phyloP scores from a whole-genome alignment of 495 filamentous ascomycete genomes.

The Daldinia bambusicola region DNA sequence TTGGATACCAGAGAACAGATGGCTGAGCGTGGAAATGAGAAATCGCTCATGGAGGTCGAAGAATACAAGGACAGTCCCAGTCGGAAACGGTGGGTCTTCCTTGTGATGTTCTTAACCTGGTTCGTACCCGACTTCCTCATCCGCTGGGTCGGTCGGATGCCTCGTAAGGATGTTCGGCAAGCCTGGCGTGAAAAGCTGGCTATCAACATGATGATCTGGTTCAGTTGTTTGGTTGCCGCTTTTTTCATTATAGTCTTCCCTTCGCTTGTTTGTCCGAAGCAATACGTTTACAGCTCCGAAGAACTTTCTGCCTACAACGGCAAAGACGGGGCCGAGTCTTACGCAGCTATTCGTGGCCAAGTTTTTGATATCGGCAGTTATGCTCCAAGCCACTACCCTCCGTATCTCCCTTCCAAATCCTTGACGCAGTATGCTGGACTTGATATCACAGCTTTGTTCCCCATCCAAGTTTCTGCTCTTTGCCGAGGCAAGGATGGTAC shows the following conservation, averaged over 20 bases:
- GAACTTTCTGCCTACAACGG: conserved; percentile 82
- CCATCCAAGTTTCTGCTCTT: conserved; percentile 91
- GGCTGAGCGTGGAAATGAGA: conserved; percentile 94
- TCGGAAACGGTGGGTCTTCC: conserved; percentile 89
- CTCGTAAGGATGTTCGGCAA: conserved; percentile 89
- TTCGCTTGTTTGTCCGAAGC: conserved; percentile 86
- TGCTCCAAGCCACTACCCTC: conserved; percentile 81
- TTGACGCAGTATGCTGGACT: conserved; percentile 83
- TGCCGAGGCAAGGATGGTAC: conserved; percentile 78
- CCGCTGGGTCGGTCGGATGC: conserved; percentile 81
- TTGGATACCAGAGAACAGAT: conserved; percentile 93
- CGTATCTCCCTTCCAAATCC: conserved; percentile 68
- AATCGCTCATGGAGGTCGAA: conserved; percentile 90
- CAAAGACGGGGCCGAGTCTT: conserved; percentile 69
- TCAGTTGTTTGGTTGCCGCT: conserved; percentile 76
- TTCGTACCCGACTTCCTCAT: conserved; percentile 88
- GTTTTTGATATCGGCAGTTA: conserved; percentile 86
- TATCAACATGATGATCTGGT: conserved; percentile 98
- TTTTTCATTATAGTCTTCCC: conserved; percentile 95
- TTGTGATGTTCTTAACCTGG: conserved; percentile 89
- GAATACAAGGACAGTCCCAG: conserved; percentile 78
- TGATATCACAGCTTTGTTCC: conserved; percentile 90
- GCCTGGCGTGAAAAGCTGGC: conserved; percentile 98
- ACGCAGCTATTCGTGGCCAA: conserved; percentile 84
- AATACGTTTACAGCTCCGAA: conserved; percentile 82